phyloP scores from a whole-genome alignment of 495 filamentous ascomycete genomes.

The Aspergillus homomorphus region DNA sequence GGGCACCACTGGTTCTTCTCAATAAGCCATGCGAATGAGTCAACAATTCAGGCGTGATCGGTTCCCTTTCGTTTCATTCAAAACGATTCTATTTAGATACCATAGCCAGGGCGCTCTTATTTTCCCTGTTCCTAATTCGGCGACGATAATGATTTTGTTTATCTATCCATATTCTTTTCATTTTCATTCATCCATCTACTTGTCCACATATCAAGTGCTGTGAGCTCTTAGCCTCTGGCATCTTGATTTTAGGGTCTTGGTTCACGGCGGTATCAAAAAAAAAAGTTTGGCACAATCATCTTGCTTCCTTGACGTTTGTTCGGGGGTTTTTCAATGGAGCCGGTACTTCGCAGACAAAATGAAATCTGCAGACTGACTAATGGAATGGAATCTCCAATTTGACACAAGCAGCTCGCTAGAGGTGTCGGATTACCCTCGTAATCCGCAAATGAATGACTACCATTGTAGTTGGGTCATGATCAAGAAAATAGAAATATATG shows the following conservation, averaged over 20 bases:
- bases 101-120: conserved; percentile 21
- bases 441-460: background rate
- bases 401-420: background rate
- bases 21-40: conserved; percentile 14
- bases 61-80: conserved; percentile 15
- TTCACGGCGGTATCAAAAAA: background rate
- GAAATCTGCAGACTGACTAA: background rate
- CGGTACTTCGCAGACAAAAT: background rate
- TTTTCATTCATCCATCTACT: background rate
- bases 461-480: conserved; percentile 7
- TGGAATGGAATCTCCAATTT: background rate
- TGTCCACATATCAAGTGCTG: background rate
- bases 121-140: conserved; percentile 7
- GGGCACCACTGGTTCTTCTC: conserved; percentile 31
- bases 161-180: too few relatives aligned
- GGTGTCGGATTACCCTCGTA: background rate
- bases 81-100: conserved; percentile 24
- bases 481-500: conserved; percentile 4
- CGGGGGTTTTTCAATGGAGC: background rate
- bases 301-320: background rate
- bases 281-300: background rate
- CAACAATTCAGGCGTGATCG: background rate
- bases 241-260: background rate
- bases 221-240: background rate
- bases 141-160: background rate